Evolutionary conservation across 768 basidiomycete species (phyloP), one percentile per base, ranked within the genome.

Genomic region (Mycena alexandri): DNA sequence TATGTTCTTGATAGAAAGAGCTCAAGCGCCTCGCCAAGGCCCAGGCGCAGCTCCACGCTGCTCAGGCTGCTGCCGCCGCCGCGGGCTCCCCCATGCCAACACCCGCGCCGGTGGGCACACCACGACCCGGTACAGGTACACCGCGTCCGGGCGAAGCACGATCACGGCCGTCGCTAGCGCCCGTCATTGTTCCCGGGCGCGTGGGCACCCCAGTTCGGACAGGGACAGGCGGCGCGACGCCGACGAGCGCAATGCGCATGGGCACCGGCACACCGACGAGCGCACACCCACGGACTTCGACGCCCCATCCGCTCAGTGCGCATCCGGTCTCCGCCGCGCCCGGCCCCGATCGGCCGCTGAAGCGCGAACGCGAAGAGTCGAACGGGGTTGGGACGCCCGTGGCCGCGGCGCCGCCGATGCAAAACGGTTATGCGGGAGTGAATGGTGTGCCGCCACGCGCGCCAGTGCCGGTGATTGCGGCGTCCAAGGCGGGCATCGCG

Each of bases 11-110:
- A n/a, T n/a, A 92, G 89, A 93, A 92, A 81, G 92, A 93, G 77
- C 82, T 87, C 71, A 92, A 88, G 80, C 87, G 87, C 55, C 84
- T 90, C 38, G 89, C 87, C 63, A 91, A 90, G 73, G 81, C 86
- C 16, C 83, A 85, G 61, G 81, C 79, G 25, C 80, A 82, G 65
- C 72, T 79, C 24, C 80, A 78, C 47, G 54, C 73, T 47, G 46
- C 72, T 14, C 62, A 73, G 29, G 71, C 78, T 64, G 77, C 73
- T 33, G 70, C 72, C 55, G 22, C 75, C 71, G 34, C 75, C 71
- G 25, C 70, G 65, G 63, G 76, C 69, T 72, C 78, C 63, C 67
- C 75, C 62, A 76, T 76, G 17, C 77, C 80, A 52, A 63, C 60
- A 53, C 72, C 66, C 14, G 66, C 71, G 29, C 22, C 38, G 9